A percentile compares a stretch with the other conserved stretches of the same genome.
Conservation (phyloP, 805 yeast genomes). For the Lipomyces spencermartinsiae region DNA sequence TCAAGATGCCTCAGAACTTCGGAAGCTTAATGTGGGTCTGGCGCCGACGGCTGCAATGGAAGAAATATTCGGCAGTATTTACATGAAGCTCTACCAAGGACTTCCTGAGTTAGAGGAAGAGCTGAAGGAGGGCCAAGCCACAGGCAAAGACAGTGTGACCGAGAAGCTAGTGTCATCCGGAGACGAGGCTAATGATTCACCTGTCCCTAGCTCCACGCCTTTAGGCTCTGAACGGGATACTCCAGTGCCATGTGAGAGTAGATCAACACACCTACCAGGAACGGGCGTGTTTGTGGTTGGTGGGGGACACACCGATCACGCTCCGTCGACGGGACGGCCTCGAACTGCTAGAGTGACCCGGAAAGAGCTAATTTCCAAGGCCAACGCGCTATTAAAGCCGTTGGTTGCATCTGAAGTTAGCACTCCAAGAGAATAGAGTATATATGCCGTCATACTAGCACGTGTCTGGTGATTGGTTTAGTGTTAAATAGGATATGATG, state of each 20-base stretch:
- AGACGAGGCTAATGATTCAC: constrained; percentile 4
- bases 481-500: neutral
- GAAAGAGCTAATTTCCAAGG: constrained; percentile 39
- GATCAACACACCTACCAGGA: neutral
- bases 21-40: constrained; percentile 78
- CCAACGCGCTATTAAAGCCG: constrained; percentile 36
- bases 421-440: neutral
- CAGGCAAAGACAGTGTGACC: neutral
- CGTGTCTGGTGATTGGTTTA: neutral
- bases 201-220: neutral
- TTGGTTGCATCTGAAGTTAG: neutral
- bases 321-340: constrained; percentile 13
- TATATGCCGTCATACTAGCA: too few species aligned
- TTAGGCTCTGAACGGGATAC: neutral
- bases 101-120: constrained; percentile 26
- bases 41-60: constrained; percentile 73
- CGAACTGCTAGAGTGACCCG: constrained; percentile 30
- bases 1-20: constrained; percentile 61
- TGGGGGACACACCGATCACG: neutral
- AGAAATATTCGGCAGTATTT: constrained; percentile 70
- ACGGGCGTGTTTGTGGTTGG: neutral
- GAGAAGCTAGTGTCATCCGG: constrained; percentile 8
- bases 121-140: neutral
- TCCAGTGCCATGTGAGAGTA: neutral
- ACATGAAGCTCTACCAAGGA: constrained; percentile 54